Evolutionary conservation across 1,284 basidiomycete genomes (phyloP).

Genomic region (Ceratobasidium sp.): DNA sequence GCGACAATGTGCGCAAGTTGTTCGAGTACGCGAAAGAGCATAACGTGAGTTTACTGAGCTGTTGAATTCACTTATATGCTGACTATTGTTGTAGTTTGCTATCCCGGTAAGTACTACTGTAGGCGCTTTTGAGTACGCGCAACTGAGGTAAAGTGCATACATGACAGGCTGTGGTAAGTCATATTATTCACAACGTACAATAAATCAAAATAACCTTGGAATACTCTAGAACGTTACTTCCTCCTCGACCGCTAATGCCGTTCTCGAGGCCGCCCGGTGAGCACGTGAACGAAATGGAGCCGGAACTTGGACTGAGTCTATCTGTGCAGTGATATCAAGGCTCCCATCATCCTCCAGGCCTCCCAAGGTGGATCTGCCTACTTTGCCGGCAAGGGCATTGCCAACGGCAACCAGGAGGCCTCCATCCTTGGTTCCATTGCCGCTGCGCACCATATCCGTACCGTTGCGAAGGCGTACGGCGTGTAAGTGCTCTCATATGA

Average conservation of each 20-base stretch:
- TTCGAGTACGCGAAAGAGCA: conserved; percentile 89
- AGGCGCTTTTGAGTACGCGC: not conserved
- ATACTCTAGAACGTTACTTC: conserved; percentile 80
- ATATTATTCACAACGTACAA: conserved; percentile 25
- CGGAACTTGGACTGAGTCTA: conserved; percentile 29
- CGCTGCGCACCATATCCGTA: conserved; percentile 93
- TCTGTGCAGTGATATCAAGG: conserved; percentile 81
- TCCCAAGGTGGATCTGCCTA: conserved; percentile 98
- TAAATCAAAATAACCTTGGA: not conserved
- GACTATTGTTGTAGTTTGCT: conserved; percentile 71
- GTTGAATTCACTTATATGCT: not conserved
- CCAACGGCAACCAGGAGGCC: conserved; percentile 97
- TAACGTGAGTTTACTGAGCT: conserved; percentile 68
- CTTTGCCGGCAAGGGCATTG: conserved; percentile 96
- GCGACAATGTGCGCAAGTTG: conserved; percentile 88
- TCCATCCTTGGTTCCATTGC: conserved; percentile 93
- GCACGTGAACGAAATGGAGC: conserved; percentile 28
- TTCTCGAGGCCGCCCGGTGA: conserved; percentile 89
- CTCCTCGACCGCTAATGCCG: conserved; percentile 88
- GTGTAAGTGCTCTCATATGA: conserved; percentile 71
- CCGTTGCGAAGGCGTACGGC: conserved; percentile 90
- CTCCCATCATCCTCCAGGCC: conserved; percentile 97
- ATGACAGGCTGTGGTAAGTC: conserved; percentile 78
- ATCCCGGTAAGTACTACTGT: conserved; percentile 76
- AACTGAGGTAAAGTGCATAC: conserved; percentile 8